Evolutionary conservation across 352 stramenopile species (phyloP).

Genomic region (Globisporangium viniferum): DNA sequence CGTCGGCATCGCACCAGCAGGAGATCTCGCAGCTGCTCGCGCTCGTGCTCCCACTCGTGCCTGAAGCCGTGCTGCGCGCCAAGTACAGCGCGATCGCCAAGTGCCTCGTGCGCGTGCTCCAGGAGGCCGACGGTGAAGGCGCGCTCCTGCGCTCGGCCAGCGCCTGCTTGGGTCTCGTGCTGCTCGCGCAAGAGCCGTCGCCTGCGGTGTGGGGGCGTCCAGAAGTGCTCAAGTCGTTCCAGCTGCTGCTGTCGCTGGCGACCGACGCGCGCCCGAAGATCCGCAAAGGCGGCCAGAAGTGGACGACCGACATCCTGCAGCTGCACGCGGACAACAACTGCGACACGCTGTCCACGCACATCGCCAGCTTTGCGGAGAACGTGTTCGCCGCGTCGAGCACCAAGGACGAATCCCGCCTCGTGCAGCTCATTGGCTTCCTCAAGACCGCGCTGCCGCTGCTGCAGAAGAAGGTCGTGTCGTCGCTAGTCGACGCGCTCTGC

Average conservation of each 20-base stretch:
- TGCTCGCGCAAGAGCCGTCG: conserved; percentile 76
- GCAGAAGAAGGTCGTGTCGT: conserved; percentile 78
- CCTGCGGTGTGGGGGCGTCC: conserved; percentile 55
- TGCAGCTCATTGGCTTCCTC: conserved; percentile 80
- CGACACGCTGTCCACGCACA: conserved; percentile 82
- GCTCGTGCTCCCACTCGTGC: conserved; percentile 70
- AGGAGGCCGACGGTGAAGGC: conserved; percentile 61
- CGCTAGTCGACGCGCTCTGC: conserved; percentile 64
- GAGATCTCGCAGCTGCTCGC: conserved; percentile 75
- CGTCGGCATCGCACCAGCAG: conserved; percentile 65
- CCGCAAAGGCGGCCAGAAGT: conserved; percentile 76
- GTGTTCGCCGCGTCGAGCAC: conserved; percentile 58
- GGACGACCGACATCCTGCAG: conserved; percentile 69
- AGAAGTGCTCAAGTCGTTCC: conserved; percentile 73
- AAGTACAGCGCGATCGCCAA: conserved; percentile 79
- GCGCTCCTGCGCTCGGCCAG: conserved; percentile 61
- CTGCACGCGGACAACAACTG: conserved; percentile 66
- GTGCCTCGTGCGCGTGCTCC: conserved; percentile 61
- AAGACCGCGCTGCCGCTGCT: conserved; percentile 74
- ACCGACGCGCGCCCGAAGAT: conserved; percentile 83
- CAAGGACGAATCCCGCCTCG: conserved; percentile 72
- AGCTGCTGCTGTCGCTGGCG: conserved; percentile 70
- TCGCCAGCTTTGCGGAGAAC: conserved; percentile 84
- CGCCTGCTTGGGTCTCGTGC: conserved; percentile 53
- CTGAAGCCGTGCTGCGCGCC: conserved; percentile 68